Base-by-base conservation (phyloP, 2,329 filamentous ascomycete genomes). In the Purpureocillium takamizusanense region DNA sequence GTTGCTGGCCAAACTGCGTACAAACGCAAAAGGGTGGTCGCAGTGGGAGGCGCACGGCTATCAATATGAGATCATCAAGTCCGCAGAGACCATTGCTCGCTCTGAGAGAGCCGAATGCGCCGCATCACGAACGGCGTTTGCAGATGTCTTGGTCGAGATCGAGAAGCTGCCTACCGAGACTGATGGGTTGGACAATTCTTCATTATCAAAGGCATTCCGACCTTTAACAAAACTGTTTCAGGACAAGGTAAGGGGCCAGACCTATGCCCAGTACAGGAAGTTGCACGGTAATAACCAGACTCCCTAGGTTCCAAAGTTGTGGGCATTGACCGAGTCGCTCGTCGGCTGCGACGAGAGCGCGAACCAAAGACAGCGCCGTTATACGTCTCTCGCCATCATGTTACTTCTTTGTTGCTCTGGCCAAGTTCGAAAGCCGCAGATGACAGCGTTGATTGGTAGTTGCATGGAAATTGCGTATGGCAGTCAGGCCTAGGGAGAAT, bases 21-120 rank as follows among this genome's bases (percentile, higher is more conserved):
- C 37, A 16, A 34, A 32, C 27, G 39, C 35, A n/a, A 37, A 28
- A 14, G 17, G 21, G 7, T 41, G 39, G 39, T 36, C 39, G 2
- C 39, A 41, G 31, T 41, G 39, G 39, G 39, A 41, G 31, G 35
- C 39, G 2, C 39, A 41, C 29, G 33, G 39, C 3, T 41, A 41
- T 35, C 39, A 41, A 21, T 37, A 37, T 16, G 39, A 41, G 31
- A 33, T 37, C 12, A 37, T 41, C 4, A 41, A 41, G 31, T 41
- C 39, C 3, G 39, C 39, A 3, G 33, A 41, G n/a, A 41, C 29
- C 13, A 31, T 41, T 11, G 36, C 37, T 4, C 35, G 35, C 10
- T n/a, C 23, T 7, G 39, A 41, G 35, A 27, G 31, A 21, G 31
- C 21, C 10, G 37, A 30, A 13, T 27, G 27, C n/a, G 4, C n/a